Percentiles rank a stretch among this genome's conserved stretches.
Conservation (phyloP, 345 rosid species). For the Eucalyptus sideroxylon region DNA sequence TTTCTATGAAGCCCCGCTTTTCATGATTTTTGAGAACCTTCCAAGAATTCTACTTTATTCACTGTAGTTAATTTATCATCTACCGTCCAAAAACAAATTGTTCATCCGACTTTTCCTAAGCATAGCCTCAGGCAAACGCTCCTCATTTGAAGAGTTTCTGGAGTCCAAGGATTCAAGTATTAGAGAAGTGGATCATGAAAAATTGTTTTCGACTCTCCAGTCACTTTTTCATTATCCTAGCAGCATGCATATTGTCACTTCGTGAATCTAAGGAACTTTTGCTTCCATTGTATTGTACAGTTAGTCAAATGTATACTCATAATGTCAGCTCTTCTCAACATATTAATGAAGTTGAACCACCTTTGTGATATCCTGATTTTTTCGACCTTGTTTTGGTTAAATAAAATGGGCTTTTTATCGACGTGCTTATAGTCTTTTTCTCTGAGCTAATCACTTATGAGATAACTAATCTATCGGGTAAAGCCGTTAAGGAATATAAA, state of each 20-base stretch:
- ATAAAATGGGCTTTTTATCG: too few relatives aligned
- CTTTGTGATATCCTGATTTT: too few relatives aligned
- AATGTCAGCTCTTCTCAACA: neutral
- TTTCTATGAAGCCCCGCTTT: neutral
- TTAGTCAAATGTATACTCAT: neutral
- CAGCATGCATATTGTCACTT: neutral
- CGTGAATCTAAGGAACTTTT: neutral
- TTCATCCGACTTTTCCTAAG: neutral
- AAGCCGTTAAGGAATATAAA: too few relatives aligned
- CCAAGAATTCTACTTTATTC: neutral
- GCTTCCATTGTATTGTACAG: neutral
- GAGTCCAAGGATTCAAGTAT: neutral
- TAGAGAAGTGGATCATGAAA: neutral
- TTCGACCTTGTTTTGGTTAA: too few relatives aligned
- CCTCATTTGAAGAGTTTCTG: neutral
- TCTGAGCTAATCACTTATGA: fast-evolving
- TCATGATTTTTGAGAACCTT: neutral
- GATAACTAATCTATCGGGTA: too few relatives aligned
- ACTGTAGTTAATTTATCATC: neutral
- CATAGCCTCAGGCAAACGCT: neutral
- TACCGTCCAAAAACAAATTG: neutral
- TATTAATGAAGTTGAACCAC: neutral
- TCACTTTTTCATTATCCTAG: neutral
- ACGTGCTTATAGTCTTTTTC: too few relatives aligned
- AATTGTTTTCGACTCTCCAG: neutral